These are phyloP conservation scores for Fusarium sterilihyphosum DNA, from an alignment of 2,329 filamentous ascomycete genomes.

Conservation along the genomic window DNA sequence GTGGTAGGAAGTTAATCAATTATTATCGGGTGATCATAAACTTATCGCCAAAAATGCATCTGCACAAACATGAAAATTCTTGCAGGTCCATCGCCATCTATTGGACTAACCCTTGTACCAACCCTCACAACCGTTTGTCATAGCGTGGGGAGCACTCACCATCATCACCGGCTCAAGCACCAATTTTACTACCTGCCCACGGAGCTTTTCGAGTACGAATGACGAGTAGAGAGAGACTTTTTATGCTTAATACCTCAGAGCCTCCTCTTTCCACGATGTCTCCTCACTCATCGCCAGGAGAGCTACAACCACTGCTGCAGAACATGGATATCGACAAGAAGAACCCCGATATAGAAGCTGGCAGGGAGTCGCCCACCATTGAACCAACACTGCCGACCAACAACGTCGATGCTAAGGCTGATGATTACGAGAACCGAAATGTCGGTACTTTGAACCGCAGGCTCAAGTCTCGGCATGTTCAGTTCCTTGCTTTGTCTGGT, in stretches of 20 bases:
- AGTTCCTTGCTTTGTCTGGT: conserved; percentile 62
- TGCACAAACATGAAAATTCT: neutral
- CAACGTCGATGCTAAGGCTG: conserved; percentile 11
- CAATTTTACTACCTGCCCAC: neutral
- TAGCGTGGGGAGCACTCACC: neutral
- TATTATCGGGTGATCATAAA: neutral
- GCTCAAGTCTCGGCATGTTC: conserved; percentile 67
- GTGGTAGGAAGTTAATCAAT: neutral
- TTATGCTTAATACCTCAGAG: neutral
- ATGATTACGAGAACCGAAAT: conserved; percentile 20
- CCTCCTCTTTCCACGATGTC: neutral
- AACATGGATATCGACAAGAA: conserved; percentile 16
- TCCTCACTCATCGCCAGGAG: neutral
- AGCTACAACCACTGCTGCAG: neutral
- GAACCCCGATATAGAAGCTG: conserved; percentile 9
- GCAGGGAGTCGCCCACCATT: conserved; percentile 12
- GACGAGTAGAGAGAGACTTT: neutral
- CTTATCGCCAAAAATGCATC: neutral
- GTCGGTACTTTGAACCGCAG: conserved; percentile 25
- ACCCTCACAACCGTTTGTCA: neutral
- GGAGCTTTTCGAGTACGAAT: neutral
- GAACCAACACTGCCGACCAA: conserved; percentile 17
- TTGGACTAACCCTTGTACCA: neutral
- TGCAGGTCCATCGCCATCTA: neutral
- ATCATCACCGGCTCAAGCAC: neutral